A percentile compares a stretch with the other conserved stretches of the same genome.
These are phyloP conservation scores for Syzygium grande DNA, from an alignment of 345 rosid species.

Conservation along the genomic window DNA sequence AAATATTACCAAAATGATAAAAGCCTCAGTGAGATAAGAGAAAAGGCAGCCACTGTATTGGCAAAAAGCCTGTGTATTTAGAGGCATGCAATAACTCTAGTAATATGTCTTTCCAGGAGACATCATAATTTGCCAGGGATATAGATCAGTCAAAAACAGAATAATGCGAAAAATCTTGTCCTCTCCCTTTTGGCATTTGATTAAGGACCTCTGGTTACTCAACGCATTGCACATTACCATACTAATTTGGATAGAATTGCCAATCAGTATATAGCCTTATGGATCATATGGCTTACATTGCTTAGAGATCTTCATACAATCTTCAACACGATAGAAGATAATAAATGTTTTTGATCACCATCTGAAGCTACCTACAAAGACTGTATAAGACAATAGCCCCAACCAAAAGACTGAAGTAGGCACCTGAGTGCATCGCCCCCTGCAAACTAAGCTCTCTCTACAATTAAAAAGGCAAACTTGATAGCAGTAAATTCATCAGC, in stretches of 20 bases:
- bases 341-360: background rate
- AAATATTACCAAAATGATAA: background rate
- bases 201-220: too few species aligned
- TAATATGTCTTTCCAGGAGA: background rate
- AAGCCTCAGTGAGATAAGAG: background rate
- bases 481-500: background rate
- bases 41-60: background rate
- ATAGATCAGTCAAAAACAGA: too few species aligned
- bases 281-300: too few species aligned
- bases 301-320: too few species aligned
- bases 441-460: background rate
- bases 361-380: background rate
- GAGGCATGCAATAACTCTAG: background rate
- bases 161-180: too few species aligned
- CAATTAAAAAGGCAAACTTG: background rate
- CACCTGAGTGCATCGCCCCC: background rate
- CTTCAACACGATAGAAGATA: too few species aligned
- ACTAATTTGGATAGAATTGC: too few species aligned
- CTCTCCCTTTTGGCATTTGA: too few species aligned
- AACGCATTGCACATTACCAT: too few species aligned
- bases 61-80: too few species aligned
- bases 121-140: background rate
- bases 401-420: background rate
- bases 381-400: background rate
- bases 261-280: accelerated